Percentiles rank a stretch among this genome's conserved stretches.
Conservation (phyloP, 169 alveolate species). For the Plasmodium vinckei region DNA sequence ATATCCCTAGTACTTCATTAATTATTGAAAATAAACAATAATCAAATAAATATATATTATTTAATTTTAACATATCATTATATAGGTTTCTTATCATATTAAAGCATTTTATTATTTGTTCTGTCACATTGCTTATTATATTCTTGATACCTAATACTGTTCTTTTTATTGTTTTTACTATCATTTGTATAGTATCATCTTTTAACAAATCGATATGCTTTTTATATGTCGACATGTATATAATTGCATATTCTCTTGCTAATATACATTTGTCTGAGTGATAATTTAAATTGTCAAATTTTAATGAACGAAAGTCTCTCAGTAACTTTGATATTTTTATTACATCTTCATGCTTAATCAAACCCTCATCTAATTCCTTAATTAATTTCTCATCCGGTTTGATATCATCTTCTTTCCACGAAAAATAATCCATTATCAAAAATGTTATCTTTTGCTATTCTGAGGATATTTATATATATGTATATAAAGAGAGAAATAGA, state of each 20-base stretch:
- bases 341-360: constrained; percentile 29
- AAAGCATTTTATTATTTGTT: constrained; percentile 63
- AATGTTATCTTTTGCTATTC: not conserved
- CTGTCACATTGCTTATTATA: constrained; percentile 42
- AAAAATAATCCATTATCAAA: constrained; percentile 32
- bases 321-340: not conserved
- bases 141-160: constrained; percentile 32
- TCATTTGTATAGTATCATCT: constrained; percentile 20
- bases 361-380: constrained; percentile 20
- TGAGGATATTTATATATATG: too few species aligned
- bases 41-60: constrained; percentile 54
- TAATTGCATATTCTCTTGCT: constrained; percentile 43
- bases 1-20: constrained; percentile 34
- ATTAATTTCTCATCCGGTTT: constrained; percentile 19
- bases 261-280: constrained; percentile 54
- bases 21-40: constrained; percentile 60
- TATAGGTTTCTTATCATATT: constrained; percentile 35
- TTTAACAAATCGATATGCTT: constrained; percentile 35
- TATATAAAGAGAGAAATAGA: too few species aligned
- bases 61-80: constrained; percentile 43
- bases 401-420: constrained; percentile 42
- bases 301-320: constrained; percentile 29
- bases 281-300: constrained; percentile 63
- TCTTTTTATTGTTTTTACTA: constrained; percentile 39
- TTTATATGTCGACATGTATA: constrained; percentile 48